A percentile compares a stretch with the other conserved stretches of the same genome.
These are phyloP conservation scores for Schwanniomyces vanrijiae DNA, from an alignment of 805 yeast genomes.

Conservation along the genomic window DNA sequence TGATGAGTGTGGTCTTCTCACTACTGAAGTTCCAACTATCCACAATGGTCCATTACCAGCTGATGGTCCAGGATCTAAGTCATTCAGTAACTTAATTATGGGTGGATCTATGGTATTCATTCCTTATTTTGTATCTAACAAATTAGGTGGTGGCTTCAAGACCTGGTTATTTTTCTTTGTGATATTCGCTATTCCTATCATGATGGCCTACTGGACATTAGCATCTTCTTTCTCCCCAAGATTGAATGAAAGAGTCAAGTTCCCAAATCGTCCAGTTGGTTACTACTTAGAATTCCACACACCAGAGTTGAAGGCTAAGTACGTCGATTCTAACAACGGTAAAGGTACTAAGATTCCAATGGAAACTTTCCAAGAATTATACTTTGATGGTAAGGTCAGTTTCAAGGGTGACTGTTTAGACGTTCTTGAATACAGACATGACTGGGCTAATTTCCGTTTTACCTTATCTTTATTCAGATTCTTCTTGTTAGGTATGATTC, in stretches of 20 bases:
- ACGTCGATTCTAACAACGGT: conserved; percentile 55
- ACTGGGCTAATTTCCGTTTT: conserved; percentile 84
- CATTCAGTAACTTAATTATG: conserved; percentile 64
- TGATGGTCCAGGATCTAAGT: conserved; percentile 83
- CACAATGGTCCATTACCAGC: conserved; percentile 87
- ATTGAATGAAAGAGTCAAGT: conserved; percentile 69
- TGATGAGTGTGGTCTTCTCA: conserved; percentile 34
- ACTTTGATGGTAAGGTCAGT: conserved; percentile 77
- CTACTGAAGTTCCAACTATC: conserved; percentile 61
- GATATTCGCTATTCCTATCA: conserved; percentile 62
- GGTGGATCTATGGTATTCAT: conserved; percentile 49
- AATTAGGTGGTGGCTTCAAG: conserved; percentile 68
- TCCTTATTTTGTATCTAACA: conserved; percentile 64
- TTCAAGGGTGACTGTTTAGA: conserved; percentile 89
- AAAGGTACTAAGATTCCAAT: conserved; percentile 75
- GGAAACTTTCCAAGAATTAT: conserved; percentile 89
- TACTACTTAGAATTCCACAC: conserved; percentile 82
- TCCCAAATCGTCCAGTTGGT: conserved; percentile 77
- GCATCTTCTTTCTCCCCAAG: conserved; percentile 79
- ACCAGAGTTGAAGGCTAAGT: conserved; percentile 63
- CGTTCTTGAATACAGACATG: conserved; percentile 82
- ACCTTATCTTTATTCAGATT: conserved; percentile 74
- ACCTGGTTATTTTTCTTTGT: conserved; percentile 62
- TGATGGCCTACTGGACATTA: conserved; percentile 82
- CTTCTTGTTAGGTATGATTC: conserved; percentile 85